These are phyloP conservation scores for Paraphoma sp. DNA, from an alignment of 2,329 filamentous ascomycete species.

Conservation along the genomic window DNA sequence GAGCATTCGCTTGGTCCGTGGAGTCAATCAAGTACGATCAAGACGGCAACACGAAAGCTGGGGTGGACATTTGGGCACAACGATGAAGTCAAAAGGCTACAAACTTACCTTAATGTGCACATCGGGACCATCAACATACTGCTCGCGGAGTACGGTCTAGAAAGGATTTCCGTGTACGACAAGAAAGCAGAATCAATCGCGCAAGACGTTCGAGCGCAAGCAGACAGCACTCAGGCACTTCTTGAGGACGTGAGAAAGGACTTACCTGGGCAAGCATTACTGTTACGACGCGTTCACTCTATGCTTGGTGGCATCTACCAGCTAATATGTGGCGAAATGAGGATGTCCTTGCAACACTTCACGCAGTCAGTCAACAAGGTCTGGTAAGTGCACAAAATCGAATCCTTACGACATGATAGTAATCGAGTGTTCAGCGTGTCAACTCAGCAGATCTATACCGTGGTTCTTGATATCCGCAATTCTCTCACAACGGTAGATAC, in stretches of 20 bases:
- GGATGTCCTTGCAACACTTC: not conserved
- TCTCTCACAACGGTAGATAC: not conserved
- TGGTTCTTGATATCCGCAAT: conserved; percentile 5
- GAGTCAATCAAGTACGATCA: not conserved
- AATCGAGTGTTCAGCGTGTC: not conserved
- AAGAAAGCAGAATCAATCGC: not conserved
- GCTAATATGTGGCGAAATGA: not conserved
- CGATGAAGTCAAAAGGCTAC: conserved; percentile 1
- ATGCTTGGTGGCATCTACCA: not conserved
- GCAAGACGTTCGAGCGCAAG: not conserved
- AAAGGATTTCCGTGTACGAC: not conserved
- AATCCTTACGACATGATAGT: not conserved
- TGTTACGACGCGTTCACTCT: not conserved
- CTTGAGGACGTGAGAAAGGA: not conserved
- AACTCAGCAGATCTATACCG: conserved; percentile 2
- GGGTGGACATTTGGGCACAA: conserved; percentile 3
- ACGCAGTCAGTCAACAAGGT: not conserved
- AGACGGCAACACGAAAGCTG: conserved; percentile 2
- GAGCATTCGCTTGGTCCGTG: conserved; percentile 7
- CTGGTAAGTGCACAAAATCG: not conserved
- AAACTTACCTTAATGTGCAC: conserved; percentile 11
- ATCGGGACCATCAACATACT: conserved; percentile 12
- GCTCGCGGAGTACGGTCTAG: conserved; percentile 2
- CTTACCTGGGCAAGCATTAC: not conserved
- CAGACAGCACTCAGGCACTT: not conserved